Evolutionary conservation across 805 yeast species (phyloP), one percentile per base, ranked within the genome.

Genomic region (Candida verbasci): DNA sequence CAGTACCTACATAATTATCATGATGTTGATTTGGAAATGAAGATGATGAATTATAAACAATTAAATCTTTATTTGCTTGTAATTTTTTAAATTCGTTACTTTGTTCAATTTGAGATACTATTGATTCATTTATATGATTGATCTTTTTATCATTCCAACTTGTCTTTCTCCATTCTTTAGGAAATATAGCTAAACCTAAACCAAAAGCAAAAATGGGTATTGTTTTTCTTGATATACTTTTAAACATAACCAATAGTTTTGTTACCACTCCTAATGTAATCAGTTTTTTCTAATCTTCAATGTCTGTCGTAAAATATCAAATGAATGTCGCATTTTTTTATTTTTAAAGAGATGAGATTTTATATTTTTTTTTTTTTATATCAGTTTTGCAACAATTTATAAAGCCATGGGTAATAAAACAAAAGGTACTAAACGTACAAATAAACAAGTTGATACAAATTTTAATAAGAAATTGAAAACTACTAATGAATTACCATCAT

Each of bases 1-100:
- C 95, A 34, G 79, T 76, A 0, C 83, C 79, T 8, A 83, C 86
- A 56, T 82, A 83, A 51, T 81, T 74, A 2, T 53, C 49, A 25
- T 70, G 72, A 49, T 82, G 87, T 6, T 76, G 77, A 29, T 56
- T 64, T 0, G 88, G 87, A 27, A 82, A 54, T 9, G 43, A 39
- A 5, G 47, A 29, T 16, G 56, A 48, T 5, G 50, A 38, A 29
- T 40, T 35, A 16, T 42, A 38, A 25, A 32, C 36, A 7, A 20
- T 39, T 12, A 43, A 39, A 1, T 44, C 20, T 9, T 43, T 31
- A 34, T 58, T 45, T 6, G 38, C 27, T 6, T 33, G 34, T 9
- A 59, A 42, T 9, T 31, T 33, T 34, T 52, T 39, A 43, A 40
- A 60, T 17, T 50, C 51, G 3, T 39, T 24, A n/a, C 52, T 43